Conservation (phyloP, 768 basidiomycete genomes). For the Tulasnella sp. region DNA sequence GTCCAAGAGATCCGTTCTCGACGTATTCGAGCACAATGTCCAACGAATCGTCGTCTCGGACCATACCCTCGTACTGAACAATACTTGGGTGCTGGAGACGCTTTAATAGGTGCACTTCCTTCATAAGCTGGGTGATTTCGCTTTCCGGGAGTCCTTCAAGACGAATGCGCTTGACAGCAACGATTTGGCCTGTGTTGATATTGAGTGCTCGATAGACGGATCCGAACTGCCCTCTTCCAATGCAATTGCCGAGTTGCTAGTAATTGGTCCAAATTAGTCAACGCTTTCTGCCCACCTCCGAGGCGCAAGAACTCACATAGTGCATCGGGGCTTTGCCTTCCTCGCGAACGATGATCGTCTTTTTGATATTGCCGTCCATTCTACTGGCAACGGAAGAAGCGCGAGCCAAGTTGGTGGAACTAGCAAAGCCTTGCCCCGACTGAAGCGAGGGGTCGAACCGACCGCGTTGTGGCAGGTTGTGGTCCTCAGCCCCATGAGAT, state of each 20-base stretch:
- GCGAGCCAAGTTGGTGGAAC: conserved; percentile 46
- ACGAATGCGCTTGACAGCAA: conserved; percentile 96
- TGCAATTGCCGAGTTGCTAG: conserved; percentile 96
- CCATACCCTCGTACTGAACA: conserved; percentile 96
- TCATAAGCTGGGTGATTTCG: conserved; percentile 84
- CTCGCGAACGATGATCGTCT: conserved; percentile 66
- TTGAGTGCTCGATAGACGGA: conserved; percentile 92
- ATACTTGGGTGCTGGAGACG: conserved; percentile 87
- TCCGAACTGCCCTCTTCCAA: conserved; percentile 94
- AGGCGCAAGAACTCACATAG: conserved; percentile 48
- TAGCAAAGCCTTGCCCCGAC: conserved; percentile 38
- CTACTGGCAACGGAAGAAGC: conserved; percentile 34
- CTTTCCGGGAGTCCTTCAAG: conserved; percentile 84
- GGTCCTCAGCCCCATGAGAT: background rate
- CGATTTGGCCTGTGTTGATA: conserved; percentile 88
- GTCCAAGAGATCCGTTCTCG: conserved; percentile 90
- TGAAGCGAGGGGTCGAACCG: conserved; percentile 50
- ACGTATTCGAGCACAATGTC: conserved; percentile 96
- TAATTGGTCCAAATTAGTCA: conserved; percentile 16
- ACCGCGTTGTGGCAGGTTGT: conserved; percentile 40
- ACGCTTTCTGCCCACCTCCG: background rate
- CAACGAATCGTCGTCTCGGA: conserved; percentile 73
- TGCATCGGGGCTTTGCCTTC: conserved; percentile 68
- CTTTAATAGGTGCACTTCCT: conserved; percentile 88
- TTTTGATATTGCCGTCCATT: conserved; percentile 48